Percentiles rank a stretch among this genome's conserved stretches.
These are phyloP conservation scores for Canavalia gladiata DNA, from an alignment of 306 rosid genomes.

Conservation along the genomic window DNA sequence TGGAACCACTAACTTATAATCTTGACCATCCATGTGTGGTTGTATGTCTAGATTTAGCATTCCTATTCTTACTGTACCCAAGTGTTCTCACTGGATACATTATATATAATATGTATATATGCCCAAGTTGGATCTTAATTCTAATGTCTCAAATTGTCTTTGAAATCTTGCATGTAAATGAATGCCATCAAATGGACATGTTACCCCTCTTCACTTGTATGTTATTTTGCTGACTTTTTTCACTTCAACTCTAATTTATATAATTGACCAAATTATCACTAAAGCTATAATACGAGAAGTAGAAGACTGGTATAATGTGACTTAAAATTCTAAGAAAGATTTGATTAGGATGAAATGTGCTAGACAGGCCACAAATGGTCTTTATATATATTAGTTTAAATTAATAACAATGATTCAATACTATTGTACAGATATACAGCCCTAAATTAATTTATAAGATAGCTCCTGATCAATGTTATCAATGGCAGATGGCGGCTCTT, in stretches of 20 bases:
- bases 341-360: conserved; percentile 8
- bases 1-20: too few relatives aligned
- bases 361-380: neutral
- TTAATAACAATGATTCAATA: conserved; percentile 3
- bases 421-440: neutral
- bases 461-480: neutral
- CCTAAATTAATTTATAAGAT: neutral
- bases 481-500: neutral
- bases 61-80: too few relatives aligned
- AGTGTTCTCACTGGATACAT: too few relatives aligned
- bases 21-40: too few relatives aligned
- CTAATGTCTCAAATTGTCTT: conserved; percentile 12
- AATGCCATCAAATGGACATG: neutral
- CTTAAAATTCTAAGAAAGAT: neutral
- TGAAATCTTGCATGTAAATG: conserved; percentile 9
- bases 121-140: neutral
- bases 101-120: neutral
- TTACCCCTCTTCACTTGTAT: neutral
- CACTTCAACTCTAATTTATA: neutral
- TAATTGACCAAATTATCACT: neutral
- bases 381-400: neutral
- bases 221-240: neutral
- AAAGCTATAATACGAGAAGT: conserved; percentile 8
- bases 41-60: too few relatives aligned
- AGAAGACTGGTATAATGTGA: conserved; percentile 17